Evolutionary conservation across 2,329 filamentous ascomycete genomes (phyloP), one percentile per base, ranked within the genome.

Genomic region (Pseudomassariella vexata): DNA sequence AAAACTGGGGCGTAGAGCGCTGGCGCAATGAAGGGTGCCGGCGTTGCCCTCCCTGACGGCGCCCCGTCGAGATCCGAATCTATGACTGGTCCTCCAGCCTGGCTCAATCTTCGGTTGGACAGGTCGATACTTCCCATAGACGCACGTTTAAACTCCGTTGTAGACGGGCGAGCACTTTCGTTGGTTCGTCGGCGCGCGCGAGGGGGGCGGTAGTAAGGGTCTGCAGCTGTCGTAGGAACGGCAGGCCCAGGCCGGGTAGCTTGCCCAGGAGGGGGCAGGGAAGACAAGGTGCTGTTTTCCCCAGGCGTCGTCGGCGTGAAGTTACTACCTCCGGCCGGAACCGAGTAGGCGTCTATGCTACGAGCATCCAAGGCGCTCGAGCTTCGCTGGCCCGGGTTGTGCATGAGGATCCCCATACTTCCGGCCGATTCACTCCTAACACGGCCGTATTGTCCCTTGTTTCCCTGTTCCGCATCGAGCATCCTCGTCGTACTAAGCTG

Each of bases 121-220:
- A 57, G 49, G 25, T 66, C 62, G 10, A 57, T 49, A 31, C 57
- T 61, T 5, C 47, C 52, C 41, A 59, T 50, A 2, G 63, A 62
- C 9, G 45, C 57, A 9, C 54, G 57, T 6, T 53, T 46, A 28
- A 50, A 52, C 21, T 59, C 48, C 2, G 51, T 45, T 2, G 60
- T 55, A 8, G 54, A 55, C 37, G 56, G 57, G 9, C 50, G 46
- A 6, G 38, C 29, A 16, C 53, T 56, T 24, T 76, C 76, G n/a
- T 76, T 58, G 1, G 76, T 84, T 17, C 80, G 74, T 29, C 77
- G 74, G 25, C 82, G 74, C 34, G 78, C 70, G 42, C 89, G 71
- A 11, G 89, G 90, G 12, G 87, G 86, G 28, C 90, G 81, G 53
- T 95, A 96, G 52, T 92, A 96, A 0, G 86, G 86, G 53, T 94